Conservation (phyloP, 345 rosid genomes). For the Citrus unshiu region DNA sequence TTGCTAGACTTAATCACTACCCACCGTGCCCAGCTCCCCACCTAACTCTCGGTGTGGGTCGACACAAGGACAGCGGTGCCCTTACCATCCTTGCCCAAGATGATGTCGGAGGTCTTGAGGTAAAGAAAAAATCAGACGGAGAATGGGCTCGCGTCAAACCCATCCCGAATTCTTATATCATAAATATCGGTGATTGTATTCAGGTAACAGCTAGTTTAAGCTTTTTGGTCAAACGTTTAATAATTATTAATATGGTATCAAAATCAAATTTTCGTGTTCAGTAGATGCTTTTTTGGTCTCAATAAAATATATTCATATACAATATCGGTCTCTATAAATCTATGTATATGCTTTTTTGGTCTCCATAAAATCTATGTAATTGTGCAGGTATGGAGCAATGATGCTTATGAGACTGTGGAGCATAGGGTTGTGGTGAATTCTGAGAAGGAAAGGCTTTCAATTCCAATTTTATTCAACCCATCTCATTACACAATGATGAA, state of each 20-base stretch:
- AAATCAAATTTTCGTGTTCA: background rate
- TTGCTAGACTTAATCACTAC: slow-evolving; percentile 28
- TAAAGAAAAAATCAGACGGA: slow-evolving; percentile 31
- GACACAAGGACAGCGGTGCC: slow-evolving; percentile 30
- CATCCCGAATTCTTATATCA: background rate
- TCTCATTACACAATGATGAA: slow-evolving; percentile 25
- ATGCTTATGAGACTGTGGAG: slow-evolving; percentile 43
- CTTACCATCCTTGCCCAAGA: slow-evolving; percentile 33
- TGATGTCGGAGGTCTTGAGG: slow-evolving; percentile 33
- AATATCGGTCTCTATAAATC: too few species aligned
- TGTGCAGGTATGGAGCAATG: slow-evolving; percentile 51
- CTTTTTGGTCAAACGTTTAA: background rate
- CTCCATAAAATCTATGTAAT: background rate
- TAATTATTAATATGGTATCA: background rate
- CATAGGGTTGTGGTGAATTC: slow-evolving; percentile 43
- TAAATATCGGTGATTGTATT: slow-evolving; percentile 17
- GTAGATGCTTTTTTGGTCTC: background rate
- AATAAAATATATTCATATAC: background rate
- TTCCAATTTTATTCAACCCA: slow-evolving; percentile 40
- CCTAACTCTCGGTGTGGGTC: slow-evolving; percentile 31
- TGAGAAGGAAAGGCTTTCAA: slow-evolving; percentile 41
- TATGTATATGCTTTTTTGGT: background rate
- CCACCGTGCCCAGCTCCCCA: slow-evolving; percentile 37
- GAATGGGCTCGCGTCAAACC: slow-evolving; percentile 31
- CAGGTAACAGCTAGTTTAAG: slow-evolving; percentile 11